Base-by-base conservation (phyloP, 2,329 filamentous ascomycete species). In the Didymella exigua region DNA sequence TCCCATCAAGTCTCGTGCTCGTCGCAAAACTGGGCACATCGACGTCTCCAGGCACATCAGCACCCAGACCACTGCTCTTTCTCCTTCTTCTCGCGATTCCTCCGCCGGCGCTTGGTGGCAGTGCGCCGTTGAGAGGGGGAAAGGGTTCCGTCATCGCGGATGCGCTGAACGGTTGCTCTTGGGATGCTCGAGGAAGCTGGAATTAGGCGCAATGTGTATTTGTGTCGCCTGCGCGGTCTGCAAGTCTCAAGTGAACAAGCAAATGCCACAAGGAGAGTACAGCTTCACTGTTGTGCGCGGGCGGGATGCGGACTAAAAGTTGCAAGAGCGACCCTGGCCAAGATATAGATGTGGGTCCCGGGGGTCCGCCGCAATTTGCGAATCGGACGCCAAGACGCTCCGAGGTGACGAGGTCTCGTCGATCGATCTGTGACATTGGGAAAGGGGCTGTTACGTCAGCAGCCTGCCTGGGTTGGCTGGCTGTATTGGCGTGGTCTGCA, bases 41-140 rank as follows among this genome's bases (percentile, higher is more conserved):
- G 33, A 78, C 83, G 65, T 84, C 82, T 54, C 82, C 81, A 24
- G 78, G 76, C 23, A 82, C 78, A 57, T 84, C 82, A 33, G 75
- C 79, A 27, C 81, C 81, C 14, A 84, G 73, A 31, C 73, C 79
- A 66, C 77, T 81, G 14, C 77, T 78, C 60, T 77, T 79, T 62
- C 79, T 70, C 61, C 78, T 71, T 62, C 72, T 66, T 16, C 58
- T 50, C 3, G 50, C 37, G 19, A 55, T 46, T n/a, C 51, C 58
- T 54, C 71, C 66, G 14, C 40, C 48, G 8, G 31, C 52, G 31
- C 38, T 65, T 9, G 47, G 48, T 24, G 61, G 47, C 29, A 34
- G 53, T 44, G 65, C 50, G 40, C 63, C 60, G 54, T 68, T 58
- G 24, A 74, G 64, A 14, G 67, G 55, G 29, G 71, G 71, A 38